phyloP scores from a whole-genome alignment of 2,329 filamentous ascomycete genomes.

The Claviceps paspali region DNA sequence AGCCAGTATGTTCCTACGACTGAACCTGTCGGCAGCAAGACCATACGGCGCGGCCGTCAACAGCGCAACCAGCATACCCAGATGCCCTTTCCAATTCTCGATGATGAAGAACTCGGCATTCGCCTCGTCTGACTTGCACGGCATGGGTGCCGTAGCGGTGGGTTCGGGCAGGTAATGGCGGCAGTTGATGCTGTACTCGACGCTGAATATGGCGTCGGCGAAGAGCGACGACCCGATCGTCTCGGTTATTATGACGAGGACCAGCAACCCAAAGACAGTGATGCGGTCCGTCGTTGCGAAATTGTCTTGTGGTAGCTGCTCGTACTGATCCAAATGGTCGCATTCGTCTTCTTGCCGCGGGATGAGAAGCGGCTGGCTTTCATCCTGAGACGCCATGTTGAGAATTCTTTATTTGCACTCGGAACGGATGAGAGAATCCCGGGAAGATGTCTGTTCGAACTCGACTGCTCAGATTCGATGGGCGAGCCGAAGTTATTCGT shows the following conservation, averaged over 20 bases:
- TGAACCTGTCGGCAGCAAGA: constrained; percentile 4
- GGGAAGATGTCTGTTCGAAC: no score
- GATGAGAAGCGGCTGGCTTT: constrained; percentile 2
- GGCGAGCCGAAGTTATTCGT: no score
- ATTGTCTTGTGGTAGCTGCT: constrained; percentile 3
- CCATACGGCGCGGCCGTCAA: constrained; percentile 4
- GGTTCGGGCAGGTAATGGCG: not conserved
- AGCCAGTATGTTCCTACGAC: constrained; percentile 4
- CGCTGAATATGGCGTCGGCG: not conserved
- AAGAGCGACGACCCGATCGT: not conserved
- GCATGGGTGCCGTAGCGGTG: not conserved
- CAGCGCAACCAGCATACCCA: not conserved
- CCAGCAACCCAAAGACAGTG: constrained; percentile 1
- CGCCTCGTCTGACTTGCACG: not conserved
- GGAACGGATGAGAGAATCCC: no score
- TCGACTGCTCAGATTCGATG: no score
- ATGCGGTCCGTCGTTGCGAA: constrained; percentile 1
- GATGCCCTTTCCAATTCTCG: not conserved
- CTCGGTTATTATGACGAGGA: not conserved
- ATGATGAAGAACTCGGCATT: not conserved
- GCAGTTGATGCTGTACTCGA: constrained; percentile 3
- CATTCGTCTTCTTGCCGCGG: not conserved
- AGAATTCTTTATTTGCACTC: no score
- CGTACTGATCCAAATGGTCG: not conserved
- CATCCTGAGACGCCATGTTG: constrained; percentile 1